A percentile compares a stretch with the other conserved stretches of the same genome.
phyloP scores from a whole-genome alignment of 1,284 basidiomycete genomes.

The Ganoderma multipileum region DNA sequence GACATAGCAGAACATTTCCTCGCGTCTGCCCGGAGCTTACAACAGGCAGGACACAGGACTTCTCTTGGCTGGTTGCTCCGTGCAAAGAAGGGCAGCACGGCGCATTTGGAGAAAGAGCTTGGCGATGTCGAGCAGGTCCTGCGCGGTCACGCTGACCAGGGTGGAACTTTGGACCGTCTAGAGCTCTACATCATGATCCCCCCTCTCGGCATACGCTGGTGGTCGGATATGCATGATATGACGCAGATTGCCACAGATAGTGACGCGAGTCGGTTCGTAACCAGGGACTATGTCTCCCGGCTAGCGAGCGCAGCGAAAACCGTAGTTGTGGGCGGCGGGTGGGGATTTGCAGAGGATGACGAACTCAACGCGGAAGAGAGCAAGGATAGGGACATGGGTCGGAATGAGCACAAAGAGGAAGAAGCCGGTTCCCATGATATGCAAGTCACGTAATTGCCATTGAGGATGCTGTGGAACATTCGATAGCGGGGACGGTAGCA shows the following conservation, averaged over 20 bases:
- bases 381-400: no score
- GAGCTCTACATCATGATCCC: not conserved
- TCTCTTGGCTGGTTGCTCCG: not conserved
- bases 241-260: not conserved
- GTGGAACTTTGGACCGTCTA: not conserved
- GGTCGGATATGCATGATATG: not conserved
- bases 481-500: no score
- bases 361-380: no score
- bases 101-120: not conserved
- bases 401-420: no score
- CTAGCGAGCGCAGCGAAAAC: not conserved
- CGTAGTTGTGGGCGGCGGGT: not conserved
- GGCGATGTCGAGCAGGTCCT: not conserved
- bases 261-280: not conserved
- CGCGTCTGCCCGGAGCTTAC: not conserved
- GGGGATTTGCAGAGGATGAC: no score
- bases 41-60: not conserved
- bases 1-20: not conserved
- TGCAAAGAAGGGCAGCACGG: not conserved
- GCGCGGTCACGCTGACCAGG: not conserved
- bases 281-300: not conserved
- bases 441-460: no score
- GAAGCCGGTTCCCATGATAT: no score
- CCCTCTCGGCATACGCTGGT: fast-evolving
- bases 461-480: no score